These are phyloP conservation scores for Basipetospora chlamydospora DNA, from an alignment of 2,329 filamentous ascomycete genomes.

Conservation along the genomic window DNA sequence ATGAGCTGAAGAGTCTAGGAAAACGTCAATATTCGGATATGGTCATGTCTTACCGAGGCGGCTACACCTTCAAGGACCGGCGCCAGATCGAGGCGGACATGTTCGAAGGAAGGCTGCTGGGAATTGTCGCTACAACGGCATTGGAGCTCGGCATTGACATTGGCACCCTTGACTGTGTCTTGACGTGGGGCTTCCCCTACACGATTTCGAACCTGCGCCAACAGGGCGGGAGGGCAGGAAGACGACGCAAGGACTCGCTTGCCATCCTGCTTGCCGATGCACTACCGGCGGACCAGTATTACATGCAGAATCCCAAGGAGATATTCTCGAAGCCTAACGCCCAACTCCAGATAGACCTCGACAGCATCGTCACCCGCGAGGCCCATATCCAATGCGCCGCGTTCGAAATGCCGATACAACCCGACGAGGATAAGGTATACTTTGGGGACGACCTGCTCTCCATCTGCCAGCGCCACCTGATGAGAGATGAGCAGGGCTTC, in stretches of 20 bases:
- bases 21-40: constrained; percentile 59
- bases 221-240: constrained; percentile 83
- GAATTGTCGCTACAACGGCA: constrained; percentile 86
- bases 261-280: constrained; percentile 80
- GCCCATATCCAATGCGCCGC: constrained; percentile 93
- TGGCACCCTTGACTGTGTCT: constrained; percentile 79
- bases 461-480: constrained; percentile 59
- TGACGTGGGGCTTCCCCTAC: constrained; percentile 90
- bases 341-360: constrained; percentile 79
- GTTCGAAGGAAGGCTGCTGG: constrained; percentile 88
- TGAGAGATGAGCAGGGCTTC: constrained; percentile 58
- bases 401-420: constrained; percentile 83
- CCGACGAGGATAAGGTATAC: constrained; percentile 59
- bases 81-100: constrained; percentile 84
- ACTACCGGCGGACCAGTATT: constrained; percentile 86
- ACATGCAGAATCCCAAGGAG: constrained; percentile 91
- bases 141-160: constrained; percentile 93
- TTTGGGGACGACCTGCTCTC: constrained; percentile 59
- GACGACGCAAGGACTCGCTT: constrained; percentile 84
- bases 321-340: constrained; percentile 86
- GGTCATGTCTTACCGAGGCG: constrained; percentile 91
- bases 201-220: constrained; percentile 89
- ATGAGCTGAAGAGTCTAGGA: constrained; percentile 59
- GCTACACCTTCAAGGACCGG: constrained; percentile 84
- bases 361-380: constrained; percentile 81